Base-by-base conservation (phyloP, 495 filamentous ascomycete species). In the Penicillium alfredii region DNA sequence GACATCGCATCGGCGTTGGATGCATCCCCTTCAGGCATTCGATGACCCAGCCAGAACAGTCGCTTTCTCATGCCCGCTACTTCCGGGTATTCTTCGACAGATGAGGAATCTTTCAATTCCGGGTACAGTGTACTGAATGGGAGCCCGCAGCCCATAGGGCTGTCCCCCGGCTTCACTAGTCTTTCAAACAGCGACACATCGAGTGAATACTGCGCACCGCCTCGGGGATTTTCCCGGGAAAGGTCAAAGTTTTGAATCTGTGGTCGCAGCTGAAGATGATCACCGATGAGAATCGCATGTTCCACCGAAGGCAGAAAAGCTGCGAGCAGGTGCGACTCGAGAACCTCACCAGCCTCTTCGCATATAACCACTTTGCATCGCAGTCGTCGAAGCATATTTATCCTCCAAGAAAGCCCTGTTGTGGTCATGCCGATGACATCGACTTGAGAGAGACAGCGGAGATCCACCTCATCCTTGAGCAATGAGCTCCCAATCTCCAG, bases 341-440 rank as follows among this genome's bases (percentile, higher is more conserved):
- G 57, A 0, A 90, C 81, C 43, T 89, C 83, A 1, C 75, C 84
- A 3, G 86, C 86, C 49, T 92, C 86, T 60, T 90, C 85, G 43
- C 77, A 81, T 4, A 90, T 26, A 33, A 93, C 44, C 1, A 87
- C 78, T 51, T 90, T 90, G 19, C 71, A 65, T 15, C 59, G 49
- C 3, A 90, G 37, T 10, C 68, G 66, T 20, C 70, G 69, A 1
- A 94, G 71, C 31, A 83, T 55, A 2, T 74, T 60, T 1, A 86
- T 49, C 29, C 83, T 80, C 9, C 69, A 64, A 6, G 85, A 84
- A 4, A 92, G 59, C 0, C 86, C 84, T 0, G 80, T 77, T 1
- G 87, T 88, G 0, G 85, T 92, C 1, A 83, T 65, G 0, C 84
- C 82, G 33, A 93, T 77, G n/a, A 93, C 62, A 29, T 86, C 57